These are phyloP conservation scores for Suillus cothurnatus DNA, from an alignment of 768 basidiomycete genomes.

Conservation along the genomic window DNA sequence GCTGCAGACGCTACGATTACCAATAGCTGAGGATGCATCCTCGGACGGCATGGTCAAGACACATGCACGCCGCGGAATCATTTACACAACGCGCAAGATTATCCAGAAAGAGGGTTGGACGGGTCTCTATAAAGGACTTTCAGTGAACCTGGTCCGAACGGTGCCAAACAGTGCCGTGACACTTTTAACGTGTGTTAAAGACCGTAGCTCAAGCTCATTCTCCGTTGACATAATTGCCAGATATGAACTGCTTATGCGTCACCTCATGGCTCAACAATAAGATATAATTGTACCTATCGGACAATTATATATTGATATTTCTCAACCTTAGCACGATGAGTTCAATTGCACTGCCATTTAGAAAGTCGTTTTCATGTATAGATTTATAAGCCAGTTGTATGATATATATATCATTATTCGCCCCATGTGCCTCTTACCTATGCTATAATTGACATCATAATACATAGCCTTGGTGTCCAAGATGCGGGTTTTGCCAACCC, in stretches of 20 bases:
- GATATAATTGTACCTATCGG: not conserved
- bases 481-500: no score
- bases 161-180: slow-evolving; percentile 97
- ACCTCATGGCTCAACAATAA: slow-evolving; percentile 23
- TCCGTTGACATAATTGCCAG: slow-evolving; percentile 15
- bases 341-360: slow-evolving; percentile 17
- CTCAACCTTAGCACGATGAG: slow-evolving; percentile 13
- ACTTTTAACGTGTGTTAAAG: slow-evolving; percentile 54
- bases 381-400: slow-evolving; percentile 16
- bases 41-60: slow-evolving; percentile 63
- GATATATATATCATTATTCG: slow-evolving; percentile 9
- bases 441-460: not conserved
- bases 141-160: slow-evolving; percentile 92
- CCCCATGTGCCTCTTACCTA: no score
- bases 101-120: slow-evolving; percentile 83
- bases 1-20: slow-evolving; percentile 81
- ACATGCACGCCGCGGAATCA: slow-evolving; percentile 62
- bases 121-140: slow-evolving; percentile 90
- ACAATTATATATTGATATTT: not conserved
- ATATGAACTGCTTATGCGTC: slow-evolving; percentile 37
- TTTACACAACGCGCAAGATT: slow-evolving; percentile 74
- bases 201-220: slow-evolving; percentile 6
- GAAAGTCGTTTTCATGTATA: slow-evolving; percentile 15
- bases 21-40: slow-evolving; percentile 57
- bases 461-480: not conserved